Conservation (phyloP, 2,329 filamentous ascomycete genomes). For the Sporothrix phasma region DNA sequence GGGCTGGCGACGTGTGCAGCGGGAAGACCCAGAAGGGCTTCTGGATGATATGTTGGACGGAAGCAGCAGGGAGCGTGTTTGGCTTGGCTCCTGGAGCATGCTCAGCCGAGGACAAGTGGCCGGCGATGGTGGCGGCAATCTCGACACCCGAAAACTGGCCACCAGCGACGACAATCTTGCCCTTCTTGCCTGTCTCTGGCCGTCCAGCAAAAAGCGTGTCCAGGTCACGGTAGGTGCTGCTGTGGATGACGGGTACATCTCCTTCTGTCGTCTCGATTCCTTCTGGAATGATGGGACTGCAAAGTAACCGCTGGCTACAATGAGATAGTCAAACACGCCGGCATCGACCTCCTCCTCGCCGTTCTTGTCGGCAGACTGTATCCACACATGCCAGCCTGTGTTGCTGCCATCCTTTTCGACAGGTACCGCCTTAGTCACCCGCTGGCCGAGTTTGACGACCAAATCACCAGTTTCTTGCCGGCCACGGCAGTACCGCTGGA, state of each 20-base stretch:
- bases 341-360: conserved; percentile 34
- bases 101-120: conserved; percentile 55
- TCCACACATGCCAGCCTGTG: conserved; percentile 32
- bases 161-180: conserved; percentile 64
- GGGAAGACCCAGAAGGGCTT: conserved; percentile 65
- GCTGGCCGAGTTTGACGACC: conserved; percentile 40
- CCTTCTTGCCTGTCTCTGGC: conserved; percentile 25
- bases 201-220: conserved; percentile 32
- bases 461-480: conserved; percentile 22
- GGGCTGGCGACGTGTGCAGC: conserved; percentile 40
- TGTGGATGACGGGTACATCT: conserved; percentile 51
- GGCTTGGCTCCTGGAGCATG: conserved; percentile 37
- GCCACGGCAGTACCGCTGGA: conserved; percentile 42
- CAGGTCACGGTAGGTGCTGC: conserved; percentile 53
- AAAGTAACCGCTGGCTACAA: conserved; percentile 71
- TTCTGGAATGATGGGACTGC: conserved; percentile 44
- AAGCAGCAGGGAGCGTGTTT: conserved; percentile 38
- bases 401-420: conserved; percentile 12
- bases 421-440: conserved; percentile 34
- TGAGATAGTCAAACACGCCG: conserved; percentile 54
- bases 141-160: conserved; percentile 79
- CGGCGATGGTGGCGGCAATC: conserved; percentile 61
- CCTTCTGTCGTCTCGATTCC: conserved; percentile 27
- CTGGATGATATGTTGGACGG: conserved; percentile 58
- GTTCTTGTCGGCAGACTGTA: not conserved